A percentile compares a stretch with the other conserved stretches of the same genome.
These are phyloP conservation scores for Eustoma russellianum DNA, from an alignment of 257 asterid species.

Conservation along the genomic window DNA sequence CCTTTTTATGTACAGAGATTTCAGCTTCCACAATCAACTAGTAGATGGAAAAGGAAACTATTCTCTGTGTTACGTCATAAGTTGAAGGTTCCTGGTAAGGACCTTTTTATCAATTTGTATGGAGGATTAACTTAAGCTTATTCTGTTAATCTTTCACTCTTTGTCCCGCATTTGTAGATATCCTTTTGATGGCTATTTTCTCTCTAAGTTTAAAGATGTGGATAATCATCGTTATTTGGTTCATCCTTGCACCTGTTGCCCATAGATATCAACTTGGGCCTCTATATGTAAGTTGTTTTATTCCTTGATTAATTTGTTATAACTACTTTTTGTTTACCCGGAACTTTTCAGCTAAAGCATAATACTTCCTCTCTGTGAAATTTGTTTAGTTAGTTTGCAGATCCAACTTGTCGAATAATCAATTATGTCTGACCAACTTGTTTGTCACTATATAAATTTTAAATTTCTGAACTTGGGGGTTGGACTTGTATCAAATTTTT, in stretches of 20 bases:
- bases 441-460: too few species aligned
- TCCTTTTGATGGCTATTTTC: conserved; percentile 76
- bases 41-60: conserved; percentile 72
- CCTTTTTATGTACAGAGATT: conserved; percentile 33
- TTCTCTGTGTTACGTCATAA: conserved; percentile 52
- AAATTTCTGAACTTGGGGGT: too few species aligned
- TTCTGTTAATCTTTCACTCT: conserved; percentile 19
- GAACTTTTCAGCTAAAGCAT: too few species aligned
- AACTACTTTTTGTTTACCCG: too few species aligned
- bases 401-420: too few species aligned
- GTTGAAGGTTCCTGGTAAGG: conserved; percentile 73
- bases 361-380: too few species aligned
- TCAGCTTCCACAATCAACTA: conserved; percentile 64
- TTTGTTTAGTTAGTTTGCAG: too few species aligned
- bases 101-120: conserved; percentile 11
- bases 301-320: too few species aligned
- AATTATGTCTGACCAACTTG: too few species aligned
- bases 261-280: conserved; percentile 65
- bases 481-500: too few species aligned
- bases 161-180: conserved; percentile 32
- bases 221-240: conserved; percentile 60
- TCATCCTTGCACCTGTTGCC: conserved; percentile 71
- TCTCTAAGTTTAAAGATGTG: conserved; percentile 61
- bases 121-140: not conserved
- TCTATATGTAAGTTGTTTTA: conserved; percentile 56